Evolutionary conservation across 2,329 filamentous ascomycete genomes (phyloP), one percentile per base, ranked within the genome.

Genomic region (Colletotrichum acutatum): DNA sequence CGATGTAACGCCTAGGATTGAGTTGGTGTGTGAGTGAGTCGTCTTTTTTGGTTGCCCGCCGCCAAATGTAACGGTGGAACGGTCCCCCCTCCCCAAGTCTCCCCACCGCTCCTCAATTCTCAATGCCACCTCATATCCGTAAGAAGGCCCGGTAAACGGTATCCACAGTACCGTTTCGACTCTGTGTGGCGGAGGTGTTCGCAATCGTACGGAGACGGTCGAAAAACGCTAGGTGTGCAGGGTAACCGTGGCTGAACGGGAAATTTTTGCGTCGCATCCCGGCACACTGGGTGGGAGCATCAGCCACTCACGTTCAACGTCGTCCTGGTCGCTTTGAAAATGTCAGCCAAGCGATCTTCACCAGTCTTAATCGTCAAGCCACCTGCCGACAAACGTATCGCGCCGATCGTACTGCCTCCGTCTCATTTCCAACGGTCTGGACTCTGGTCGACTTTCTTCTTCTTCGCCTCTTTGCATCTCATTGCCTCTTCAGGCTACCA

Each of bases 11-110:
- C 57, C 68, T 46, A 61, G 34, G 22, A 49, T 61, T 59, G 54
- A 42, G 60, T 30, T 19, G 26, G 54, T 54, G 67, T 59, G 42
- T 22, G 67, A 30, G 32, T 57, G 46, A 60, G 32, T 30, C 24
- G 37, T 49, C 59, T 7, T 16, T 52, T n/a, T 16, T 42, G 22
- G 66, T 34, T 26, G 34, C 66, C 61, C 66, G 67, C 28, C 57
- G 71, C 56, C 66, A 62, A 61, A 71, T 71, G 71, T 42, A 73
- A 73, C 71, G 71, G 60, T 73, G 66, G 61, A 73, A 73, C 71
- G 66, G 66, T 19, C 66, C 71, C 70, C 34, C 57, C 61, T 58
- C 28, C 7, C 37, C 19, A 42, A 42, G 37, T 42, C 37, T n/a
- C 19, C 28, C 26, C 42, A 42, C 54, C 32, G 3, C 52, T 34